Base-by-base conservation (phyloP, 1,139 yeast genomes). In the Pichia sorboxylosa region DNA sequence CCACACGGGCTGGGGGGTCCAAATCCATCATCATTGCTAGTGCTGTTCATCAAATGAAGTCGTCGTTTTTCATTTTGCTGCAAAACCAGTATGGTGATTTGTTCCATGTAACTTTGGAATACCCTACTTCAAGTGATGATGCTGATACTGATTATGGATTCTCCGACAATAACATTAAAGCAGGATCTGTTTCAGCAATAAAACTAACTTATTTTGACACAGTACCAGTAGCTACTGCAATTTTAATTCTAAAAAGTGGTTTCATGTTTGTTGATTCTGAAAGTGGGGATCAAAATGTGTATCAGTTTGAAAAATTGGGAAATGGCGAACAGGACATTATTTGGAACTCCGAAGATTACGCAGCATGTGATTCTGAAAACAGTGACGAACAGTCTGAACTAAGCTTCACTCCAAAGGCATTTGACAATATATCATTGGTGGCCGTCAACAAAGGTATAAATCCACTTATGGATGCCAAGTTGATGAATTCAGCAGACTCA, bases 261-360 rank as follows among this genome's bases (percentile, higher is more conserved):
- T 80, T 73, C 45, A 48, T 90, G 28, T 81, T 71, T 50, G 80
- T 80, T 1, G 76, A 79, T 41, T 60, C 73, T 8, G 75, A 77
- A 38, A 57, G 62, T 38, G 73, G 79, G 18, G 74, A 78, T 46
- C 80, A 75, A 43, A 54, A 61, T 17, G 59, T 81, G 18, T 83
- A 77, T 46, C 94, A 84, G 52, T 80, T 85, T 49, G 85, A 79
- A 39, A 71, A 70, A 36, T 59, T 87, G 26, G 96, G 93, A 2
- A 73, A 67, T 29, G 67, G 57, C 23, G 49, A 51, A 3, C 59
- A 58, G 19, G 57, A 51, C 33, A 52, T 27, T 33, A 46, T 42
- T 22, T 58, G 58, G 47, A 41, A 39, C 6, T 59, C 66, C 3
- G 34, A 42, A 3, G 49, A 51, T 35, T 48, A 51, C 36, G 43